A percentile compares a stretch with the other conserved stretches of the same genome.
phyloP scores from a whole-genome alignment of 352 stramenopile genomes.

The Phytophthora megakarya region DNA sequence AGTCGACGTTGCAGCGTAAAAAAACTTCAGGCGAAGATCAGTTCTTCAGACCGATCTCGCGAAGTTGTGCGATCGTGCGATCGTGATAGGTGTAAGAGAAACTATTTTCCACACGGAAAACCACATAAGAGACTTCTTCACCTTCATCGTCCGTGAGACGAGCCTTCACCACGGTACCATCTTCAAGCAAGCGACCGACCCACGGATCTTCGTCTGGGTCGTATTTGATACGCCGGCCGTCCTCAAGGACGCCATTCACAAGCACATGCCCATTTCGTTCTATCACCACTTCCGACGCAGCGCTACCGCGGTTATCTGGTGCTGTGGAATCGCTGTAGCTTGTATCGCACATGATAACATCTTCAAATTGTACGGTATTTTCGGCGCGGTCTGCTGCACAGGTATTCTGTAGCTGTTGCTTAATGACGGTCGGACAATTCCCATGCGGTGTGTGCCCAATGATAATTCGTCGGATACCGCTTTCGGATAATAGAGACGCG shows the following conservation, averaged over 20 bases:
- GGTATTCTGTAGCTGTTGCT: conserved; percentile 40
- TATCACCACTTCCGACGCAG: conserved; percentile 81
- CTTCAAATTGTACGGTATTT: conserved; percentile 46
- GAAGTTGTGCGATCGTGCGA: conserved; percentile 30
- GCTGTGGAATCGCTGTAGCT: conserved; percentile 87
- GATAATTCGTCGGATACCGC: conserved; percentile 85
- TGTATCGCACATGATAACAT: conserved; percentile 93
- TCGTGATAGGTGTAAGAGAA: conserved; percentile 69
- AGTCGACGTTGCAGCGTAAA: too few relatives aligned
- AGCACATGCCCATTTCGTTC: conserved; percentile 47
- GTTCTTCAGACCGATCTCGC: conserved; percentile 37
- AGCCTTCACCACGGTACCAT: conserved; percentile 73
- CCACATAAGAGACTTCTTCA: conserved; percentile 49
- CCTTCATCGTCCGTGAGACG: conserved; percentile 37
- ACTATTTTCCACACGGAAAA: conserved; percentile 64
- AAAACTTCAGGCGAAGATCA: neutral
- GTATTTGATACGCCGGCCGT: conserved; percentile 54
- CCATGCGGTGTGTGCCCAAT: conserved; percentile 93
- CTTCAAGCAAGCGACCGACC: conserved; percentile 53
- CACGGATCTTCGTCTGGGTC: conserved; percentile 39
- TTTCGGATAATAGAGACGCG: conserved; percentile 57
- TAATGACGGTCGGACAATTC: conserved; percentile 89
- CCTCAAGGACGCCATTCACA: conserved; percentile 62
- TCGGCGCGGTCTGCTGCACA: conserved; percentile 15
- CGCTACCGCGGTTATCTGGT: conserved; percentile 78